phyloP scores from a whole-genome alignment of 768 basidiomycete species.

The Tremella mesenterica region DNA sequence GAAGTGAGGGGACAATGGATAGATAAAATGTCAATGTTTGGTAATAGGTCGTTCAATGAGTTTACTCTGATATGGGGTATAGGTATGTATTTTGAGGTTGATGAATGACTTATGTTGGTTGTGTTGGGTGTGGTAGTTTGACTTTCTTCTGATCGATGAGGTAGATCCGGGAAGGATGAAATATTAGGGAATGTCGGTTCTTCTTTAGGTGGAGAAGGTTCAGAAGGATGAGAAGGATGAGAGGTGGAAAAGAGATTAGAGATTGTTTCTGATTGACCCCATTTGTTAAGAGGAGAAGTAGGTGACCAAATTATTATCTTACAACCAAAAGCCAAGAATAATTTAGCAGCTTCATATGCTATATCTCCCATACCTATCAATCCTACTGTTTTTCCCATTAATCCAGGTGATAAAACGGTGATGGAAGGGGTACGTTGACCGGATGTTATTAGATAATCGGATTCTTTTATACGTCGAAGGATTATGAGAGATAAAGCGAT shows the following conservation, averaged over 20 bases:
- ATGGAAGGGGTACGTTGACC: slow-evolving; percentile 32
- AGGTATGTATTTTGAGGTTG: too few relatives aligned
- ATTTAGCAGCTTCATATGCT: slow-evolving; percentile 32
- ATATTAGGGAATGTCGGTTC: too few relatives aligned
- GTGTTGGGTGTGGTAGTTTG: too few relatives aligned
- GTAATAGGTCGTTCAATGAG: slow-evolving; percentile 35
- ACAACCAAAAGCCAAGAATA: slow-evolving; percentile 39
- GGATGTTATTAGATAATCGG: slow-evolving; percentile 19
- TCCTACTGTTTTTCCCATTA: slow-evolving; percentile 41
- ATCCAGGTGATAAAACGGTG: slow-evolving; percentile 22
- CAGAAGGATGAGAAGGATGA: too few relatives aligned
- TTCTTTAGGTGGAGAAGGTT: slow-evolving; percentile 10
- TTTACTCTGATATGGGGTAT: slow-evolving; percentile 33
- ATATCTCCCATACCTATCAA: slow-evolving; percentile 45
- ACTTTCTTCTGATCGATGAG: too few relatives aligned
- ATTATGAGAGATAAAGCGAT: slow-evolving; percentile 25
- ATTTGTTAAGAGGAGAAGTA: slow-evolving; percentile 30
- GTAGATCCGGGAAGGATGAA: too few relatives aligned
- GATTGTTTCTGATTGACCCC: slow-evolving; percentile 19
- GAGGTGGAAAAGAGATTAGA: too few relatives aligned
- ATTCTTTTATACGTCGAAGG: slow-evolving; percentile 29
- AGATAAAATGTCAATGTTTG: slow-evolving; percentile 37
- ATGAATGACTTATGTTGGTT: too few relatives aligned
- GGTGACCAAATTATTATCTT: slow-evolving; percentile 40
- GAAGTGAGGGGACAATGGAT: slow-evolving; percentile 44